Conservation (phyloP, 495 filamentous ascomycete genomes). For the Penicillium nucicola region DNA sequence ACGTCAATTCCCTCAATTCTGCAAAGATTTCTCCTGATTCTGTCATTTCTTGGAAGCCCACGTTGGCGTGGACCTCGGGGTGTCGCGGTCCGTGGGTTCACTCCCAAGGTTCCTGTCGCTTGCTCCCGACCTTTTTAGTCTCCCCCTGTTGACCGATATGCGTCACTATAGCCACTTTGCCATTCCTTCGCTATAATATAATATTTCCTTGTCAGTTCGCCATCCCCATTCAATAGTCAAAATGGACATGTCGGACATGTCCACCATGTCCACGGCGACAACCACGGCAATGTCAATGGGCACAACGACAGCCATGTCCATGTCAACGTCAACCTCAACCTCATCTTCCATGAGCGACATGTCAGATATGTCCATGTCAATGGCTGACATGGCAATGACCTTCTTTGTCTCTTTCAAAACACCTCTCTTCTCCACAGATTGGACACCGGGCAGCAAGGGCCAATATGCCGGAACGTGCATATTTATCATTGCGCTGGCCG, state of each 20-base stretch:
- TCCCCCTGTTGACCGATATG: too few species aligned
- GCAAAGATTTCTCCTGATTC: background rate
- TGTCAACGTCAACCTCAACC: slow-evolving; percentile 12
- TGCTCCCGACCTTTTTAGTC: too few species aligned
- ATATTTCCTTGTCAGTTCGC: background rate
- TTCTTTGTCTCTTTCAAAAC: slow-evolving; percentile 28
- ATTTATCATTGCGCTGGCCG: slow-evolving; percentile 26
- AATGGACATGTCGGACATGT: slow-evolving; percentile 22
- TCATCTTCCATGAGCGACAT: slow-evolving; percentile 5
- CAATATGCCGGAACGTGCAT: slow-evolving; percentile 32
- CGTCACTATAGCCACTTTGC: background rate
- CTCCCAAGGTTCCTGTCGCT: background rate
- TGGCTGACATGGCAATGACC: slow-evolving; percentile 30
- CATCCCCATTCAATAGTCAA: background rate
- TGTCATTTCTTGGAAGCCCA: background rate
- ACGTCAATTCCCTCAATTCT: too few species aligned
- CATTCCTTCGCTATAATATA: background rate
- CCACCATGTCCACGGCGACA: slow-evolving; percentile 8
- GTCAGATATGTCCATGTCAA: slow-evolving; percentile 19
- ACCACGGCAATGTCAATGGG: background rate
- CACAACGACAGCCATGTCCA: slow-evolving; percentile 13
- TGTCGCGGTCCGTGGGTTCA: background rate
- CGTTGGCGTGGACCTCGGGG: background rate
- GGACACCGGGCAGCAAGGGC: slow-evolving; percentile 20
- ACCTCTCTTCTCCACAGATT: slow-evolving; percentile 21